Evolutionary conservation across 257 asterid genomes (phyloP).

Genomic region (Craterostigma plantagineum): DNA sequence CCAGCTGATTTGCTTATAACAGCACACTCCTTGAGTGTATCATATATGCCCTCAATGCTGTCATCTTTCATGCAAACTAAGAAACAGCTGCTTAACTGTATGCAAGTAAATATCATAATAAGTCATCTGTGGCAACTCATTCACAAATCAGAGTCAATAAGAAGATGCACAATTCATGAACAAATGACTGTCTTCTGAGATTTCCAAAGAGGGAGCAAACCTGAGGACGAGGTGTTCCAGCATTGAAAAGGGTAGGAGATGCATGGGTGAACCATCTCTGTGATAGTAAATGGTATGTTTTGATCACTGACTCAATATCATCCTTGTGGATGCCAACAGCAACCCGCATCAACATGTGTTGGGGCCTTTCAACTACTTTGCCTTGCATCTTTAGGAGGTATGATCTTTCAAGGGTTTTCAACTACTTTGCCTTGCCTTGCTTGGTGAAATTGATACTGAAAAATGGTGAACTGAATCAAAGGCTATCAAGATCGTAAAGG

Average conservation of each 20-base stretch:
- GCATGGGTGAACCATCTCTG: constrained; percentile 98
- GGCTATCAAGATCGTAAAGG: too few relatives aligned
- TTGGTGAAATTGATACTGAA: too few relatives aligned
- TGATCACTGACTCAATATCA: constrained; percentile 56
- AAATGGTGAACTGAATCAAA: too few relatives aligned
- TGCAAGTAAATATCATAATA: constrained; percentile 1
- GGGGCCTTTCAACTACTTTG: constrained; percentile 90
- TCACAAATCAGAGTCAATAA: too few relatives aligned
- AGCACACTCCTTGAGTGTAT: constrained; percentile 92
- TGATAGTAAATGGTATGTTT: constrained; percentile 80
- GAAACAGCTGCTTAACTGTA: constrained; percentile 98
- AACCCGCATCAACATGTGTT: constrained; percentile 95
- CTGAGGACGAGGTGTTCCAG: constrained; percentile 97
- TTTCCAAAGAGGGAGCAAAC: constrained; percentile 19
- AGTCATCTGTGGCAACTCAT: not conserved
- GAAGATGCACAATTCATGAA: too few relatives aligned
- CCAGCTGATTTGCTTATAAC: constrained; percentile 98
- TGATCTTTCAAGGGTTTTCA: constrained; percentile 86
- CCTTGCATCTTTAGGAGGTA: constrained; percentile 70
- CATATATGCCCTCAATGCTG: constrained; percentile 92
- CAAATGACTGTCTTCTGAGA: too few relatives aligned
- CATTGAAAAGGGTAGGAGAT: constrained; percentile 88
- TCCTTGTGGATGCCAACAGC: constrained; percentile 87
- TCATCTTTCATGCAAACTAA: constrained; percentile 92
- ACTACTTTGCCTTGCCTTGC: too few relatives aligned